Base-by-base conservation (phyloP, 106 monocot genomes). In the Dendrobium catenatum region DNA sequence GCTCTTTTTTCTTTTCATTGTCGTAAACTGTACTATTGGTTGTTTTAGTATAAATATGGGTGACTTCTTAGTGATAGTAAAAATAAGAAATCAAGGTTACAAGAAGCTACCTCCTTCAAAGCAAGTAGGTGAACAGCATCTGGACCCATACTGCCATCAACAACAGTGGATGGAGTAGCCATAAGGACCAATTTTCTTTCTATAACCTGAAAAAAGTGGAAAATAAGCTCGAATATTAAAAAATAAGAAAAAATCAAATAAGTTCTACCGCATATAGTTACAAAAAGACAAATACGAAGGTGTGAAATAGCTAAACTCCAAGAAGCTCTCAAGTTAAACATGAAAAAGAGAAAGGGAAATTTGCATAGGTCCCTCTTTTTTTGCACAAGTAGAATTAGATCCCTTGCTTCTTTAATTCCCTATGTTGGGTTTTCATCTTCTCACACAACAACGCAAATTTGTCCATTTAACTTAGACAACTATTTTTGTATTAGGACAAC, bases 71-170 rank as follows among this genome's bases (percentile, higher is more conserved):
- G 31, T 31, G 31, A 31, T 31, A 44, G 43, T 43, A 74, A 74
- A 44, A 74, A 70, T 54, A 83, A 54, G 37, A 5, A 76, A 43
- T 40, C 15, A 56, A 83, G 72, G 59, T 66, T 42, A 47, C 68
- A 79, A 82, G 54, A 41, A 19, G 43, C 6, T 56, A 98, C 97
- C 97, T 94, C 97, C 79, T 91, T 92, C 77, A 98, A 51, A 76
- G 89, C 83, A 82, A 98, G 97, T 86, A 98, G 97, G 72, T 98
- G 87, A 51, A 93, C 87, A 77, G 97, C 90, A 83, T 98, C 88
- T 56, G 89, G 84, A 51, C 93, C 94, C 1, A 89, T 82, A 46
- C 72, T 85, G 22, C 82, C 85, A 82, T 94, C 89, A 59, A 42
- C 78, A 77, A 76, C 48, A 55, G 97, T 98, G n/a, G 94, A 92